Base-by-base conservation (phyloP, 2,329 filamentous ascomycete genomes). In the Ilyonectria robusta region DNA sequence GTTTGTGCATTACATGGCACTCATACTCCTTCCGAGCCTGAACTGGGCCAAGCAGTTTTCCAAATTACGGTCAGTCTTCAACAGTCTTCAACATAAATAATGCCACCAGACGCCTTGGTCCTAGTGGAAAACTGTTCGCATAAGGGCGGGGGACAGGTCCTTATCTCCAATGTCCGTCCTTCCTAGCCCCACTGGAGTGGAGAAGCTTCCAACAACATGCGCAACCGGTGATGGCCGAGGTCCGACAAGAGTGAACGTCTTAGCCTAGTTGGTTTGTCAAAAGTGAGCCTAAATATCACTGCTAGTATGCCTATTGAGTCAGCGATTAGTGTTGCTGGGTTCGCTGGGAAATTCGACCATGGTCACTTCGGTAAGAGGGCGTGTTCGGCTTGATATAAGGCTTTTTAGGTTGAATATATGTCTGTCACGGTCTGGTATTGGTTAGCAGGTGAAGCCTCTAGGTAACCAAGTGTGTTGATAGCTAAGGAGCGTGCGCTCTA, bases 331-430 rank as follows among this genome's bases (percentile, higher is more conserved):
- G 80, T 86, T 0, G 82, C 75, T 3, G 70, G 66, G 2, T 59
- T 77, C 4, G 72, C 3, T 71, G 31, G 1, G 75, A 59, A 15
- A 83, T 75, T 0, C 72, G 76, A 9, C 79, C 77, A 29, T 77
- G 62, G 78, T 82, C 11, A 86, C 59, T 2, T 69, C 70, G 55
- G 78, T 83, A 2, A 81, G 76, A 0, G 86, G 82, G 9, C 81
- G 82, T 0, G 86, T 88, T 0, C 86, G 86, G 1, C 85, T 86
- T 7, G 86, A 78, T 0, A 87, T 87, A 67, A 88, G 87, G 3
- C 87, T 87, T 75, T 89, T 87, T 3, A 89, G 78, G 67, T 89
- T 88, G 64, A 84, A 84, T 0, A 87, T 72, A 65, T 86, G 82
- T 26, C 26, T 4, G 5, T 26, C 26, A 26, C 26, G 26, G 26